These are phyloP conservation scores for Termitomyces heimii DNA, from an alignment of 768 basidiomycete species.

Conservation along the genomic window DNA sequence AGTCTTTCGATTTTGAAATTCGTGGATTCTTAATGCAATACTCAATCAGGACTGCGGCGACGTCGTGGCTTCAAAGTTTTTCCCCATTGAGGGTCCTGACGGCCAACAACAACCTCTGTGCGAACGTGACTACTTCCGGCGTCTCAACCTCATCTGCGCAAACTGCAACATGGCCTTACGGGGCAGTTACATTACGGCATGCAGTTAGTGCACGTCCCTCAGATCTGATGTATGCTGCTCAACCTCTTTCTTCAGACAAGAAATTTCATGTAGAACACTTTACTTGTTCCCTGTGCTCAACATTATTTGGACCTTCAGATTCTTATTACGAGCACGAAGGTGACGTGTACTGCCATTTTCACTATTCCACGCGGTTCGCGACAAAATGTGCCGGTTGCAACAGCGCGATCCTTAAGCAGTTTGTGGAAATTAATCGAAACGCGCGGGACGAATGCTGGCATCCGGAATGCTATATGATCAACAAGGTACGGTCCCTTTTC, in stretches of 20 bases:
- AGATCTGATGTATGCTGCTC: slow-evolving; percentile 5
- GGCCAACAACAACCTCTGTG: slow-evolving; percentile 92
- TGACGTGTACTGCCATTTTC: slow-evolving; percentile 98
- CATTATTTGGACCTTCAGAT: slow-evolving; percentile 95
- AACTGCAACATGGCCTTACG: slow-evolving; percentile 93
- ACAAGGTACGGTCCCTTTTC: slow-evolving; percentile 64
- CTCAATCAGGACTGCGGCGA: slow-evolving; percentile 81
- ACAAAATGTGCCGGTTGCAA: slow-evolving; percentile 98
- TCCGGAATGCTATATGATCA: slow-evolving; percentile 99
- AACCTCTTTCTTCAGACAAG: slow-evolving; percentile 56
- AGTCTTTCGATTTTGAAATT: slow-evolving; percentile 4
- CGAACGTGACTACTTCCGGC: slow-evolving; percentile 95
- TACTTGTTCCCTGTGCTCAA: slow-evolving; percentile 94
- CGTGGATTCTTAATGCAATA: neutral
- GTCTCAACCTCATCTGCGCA: slow-evolving; percentile 92
- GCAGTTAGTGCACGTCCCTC: slow-evolving; percentile 53
- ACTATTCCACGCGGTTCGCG: slow-evolving; percentile 97
- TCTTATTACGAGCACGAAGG: slow-evolving; percentile 99
- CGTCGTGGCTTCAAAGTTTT: slow-evolving; percentile 97
- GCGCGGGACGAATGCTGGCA: slow-evolving; percentile 99
- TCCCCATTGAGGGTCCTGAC: slow-evolving; percentile 91
- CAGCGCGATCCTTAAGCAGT: slow-evolving; percentile 97
- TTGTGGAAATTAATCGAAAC: slow-evolving; percentile 98
- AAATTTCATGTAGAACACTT: slow-evolving; percentile 99
- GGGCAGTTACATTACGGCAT: slow-evolving; percentile 98